phyloP scores from a whole-genome alignment of 78 protist genomes.

The Cavenderia fasciculata region DNA sequence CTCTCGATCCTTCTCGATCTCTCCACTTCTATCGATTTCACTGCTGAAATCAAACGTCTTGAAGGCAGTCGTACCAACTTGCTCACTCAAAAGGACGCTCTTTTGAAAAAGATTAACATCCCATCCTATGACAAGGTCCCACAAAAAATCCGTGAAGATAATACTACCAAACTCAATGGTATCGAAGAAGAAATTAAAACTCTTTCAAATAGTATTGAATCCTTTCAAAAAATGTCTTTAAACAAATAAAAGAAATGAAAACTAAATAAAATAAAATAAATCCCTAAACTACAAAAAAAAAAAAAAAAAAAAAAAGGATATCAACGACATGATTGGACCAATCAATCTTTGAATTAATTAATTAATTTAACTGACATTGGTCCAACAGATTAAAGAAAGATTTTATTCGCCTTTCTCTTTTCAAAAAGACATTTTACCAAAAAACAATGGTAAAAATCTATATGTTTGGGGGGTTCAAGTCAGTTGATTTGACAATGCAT shows the following conservation, averaged over 20 bases:
- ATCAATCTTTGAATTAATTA: too few relatives aligned
- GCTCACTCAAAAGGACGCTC: not conserved
- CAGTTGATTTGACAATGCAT: too few relatives aligned
- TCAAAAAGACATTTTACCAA: too few relatives aligned
- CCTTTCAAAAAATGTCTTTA: not conserved
- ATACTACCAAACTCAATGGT: constrained; percentile 11
- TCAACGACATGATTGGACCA: too few relatives aligned
- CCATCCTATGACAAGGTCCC: constrained; percentile 61
- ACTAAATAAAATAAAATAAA: too few relatives aligned
- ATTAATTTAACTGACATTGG: too few relatives aligned
- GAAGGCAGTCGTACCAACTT: constrained; percentile 7
- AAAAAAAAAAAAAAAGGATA: too few relatives aligned
- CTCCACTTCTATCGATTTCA: constrained; percentile 29
- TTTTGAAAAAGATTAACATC: constrained; percentile 22
- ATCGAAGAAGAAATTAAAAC: constrained; percentile 48
- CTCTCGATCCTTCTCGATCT: constrained; percentile 34
- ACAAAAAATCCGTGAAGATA: constrained; percentile 25
- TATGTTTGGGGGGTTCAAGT: too few relatives aligned
- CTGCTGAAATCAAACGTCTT: constrained; percentile 17
- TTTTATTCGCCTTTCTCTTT: too few relatives aligned
- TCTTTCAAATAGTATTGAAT: constrained; percentile 24
- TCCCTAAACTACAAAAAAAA: too few relatives aligned
- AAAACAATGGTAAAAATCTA: too few relatives aligned
- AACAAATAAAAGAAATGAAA: constrained; percentile 8
- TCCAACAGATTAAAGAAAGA: too few relatives aligned